phyloP scores from a whole-genome alignment of 2,329 filamentous ascomycete genomes.

The Passalora sequoiae region DNA sequence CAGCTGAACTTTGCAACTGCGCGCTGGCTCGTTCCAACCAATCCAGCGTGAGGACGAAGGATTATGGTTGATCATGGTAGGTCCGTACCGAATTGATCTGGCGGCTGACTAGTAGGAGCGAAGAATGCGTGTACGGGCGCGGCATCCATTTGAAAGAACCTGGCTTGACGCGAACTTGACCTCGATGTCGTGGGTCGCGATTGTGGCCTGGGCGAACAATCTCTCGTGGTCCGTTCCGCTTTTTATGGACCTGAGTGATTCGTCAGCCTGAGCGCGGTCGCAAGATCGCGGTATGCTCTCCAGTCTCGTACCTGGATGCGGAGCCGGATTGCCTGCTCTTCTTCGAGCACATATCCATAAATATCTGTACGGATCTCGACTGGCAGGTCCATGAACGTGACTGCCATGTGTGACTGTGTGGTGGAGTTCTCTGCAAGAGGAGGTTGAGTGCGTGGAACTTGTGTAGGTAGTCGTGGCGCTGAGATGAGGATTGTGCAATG shows the following conservation, averaged over 20 bases:
- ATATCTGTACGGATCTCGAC: slow-evolving; percentile 14
- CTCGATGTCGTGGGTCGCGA: background rate
- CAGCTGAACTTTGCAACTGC: background rate
- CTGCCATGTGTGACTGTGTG: background rate
- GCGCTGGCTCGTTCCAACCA: background rate
- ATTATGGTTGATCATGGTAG: too few species aligned
- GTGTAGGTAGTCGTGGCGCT: too few species aligned
- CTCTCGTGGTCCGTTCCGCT: background rate
- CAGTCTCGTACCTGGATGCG: background rate
- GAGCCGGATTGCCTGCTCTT: slow-evolving; percentile 3
- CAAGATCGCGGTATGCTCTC: too few species aligned
- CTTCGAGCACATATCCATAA: slow-evolving; percentile 14
- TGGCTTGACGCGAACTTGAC: background rate
- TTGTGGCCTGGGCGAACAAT: background rate
- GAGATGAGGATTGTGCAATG: too few species aligned
- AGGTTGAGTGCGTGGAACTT: too few species aligned
- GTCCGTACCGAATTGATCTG: slow-evolving; percentile 2
- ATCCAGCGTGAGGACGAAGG: too few species aligned
- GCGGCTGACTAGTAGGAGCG: slow-evolving; percentile 6
- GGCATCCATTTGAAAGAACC: background rate
- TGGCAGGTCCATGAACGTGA: slow-evolving; percentile 9
- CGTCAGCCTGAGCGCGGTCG: too few species aligned
- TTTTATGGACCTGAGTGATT: background rate
- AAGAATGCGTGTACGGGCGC: background rate
- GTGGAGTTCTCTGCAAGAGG: background rate